phyloP scores from a whole-genome alignment of 1,284 basidiomycete genomes.

The Trametes polyzona region DNA sequence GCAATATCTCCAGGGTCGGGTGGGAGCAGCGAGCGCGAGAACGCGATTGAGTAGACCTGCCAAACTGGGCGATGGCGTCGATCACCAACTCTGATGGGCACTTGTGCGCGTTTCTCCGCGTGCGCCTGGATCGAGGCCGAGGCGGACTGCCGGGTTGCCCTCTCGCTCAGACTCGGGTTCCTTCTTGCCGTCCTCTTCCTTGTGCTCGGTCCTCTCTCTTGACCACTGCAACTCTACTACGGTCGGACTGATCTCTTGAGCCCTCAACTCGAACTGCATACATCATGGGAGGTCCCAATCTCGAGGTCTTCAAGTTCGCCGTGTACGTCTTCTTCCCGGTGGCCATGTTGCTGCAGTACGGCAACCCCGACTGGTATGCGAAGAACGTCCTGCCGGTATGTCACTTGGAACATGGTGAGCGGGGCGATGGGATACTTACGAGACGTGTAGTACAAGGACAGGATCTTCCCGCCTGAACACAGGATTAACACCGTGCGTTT shows the following conservation, averaged over 20 bases:
- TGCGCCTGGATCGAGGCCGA: background rate
- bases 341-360: slow-evolving; percentile 83
- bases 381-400: slow-evolving; percentile 80
- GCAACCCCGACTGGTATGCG: slow-evolving; percentile 89
- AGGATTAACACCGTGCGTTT: slow-evolving; percentile 55
- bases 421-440: background rate
- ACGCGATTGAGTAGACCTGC: background rate
- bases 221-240: background rate
- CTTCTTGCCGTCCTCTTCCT: background rate
- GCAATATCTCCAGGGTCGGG: background rate
- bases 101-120: background rate
- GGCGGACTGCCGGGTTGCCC: background rate
- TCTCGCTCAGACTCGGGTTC: background rate
- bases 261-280: background rate
- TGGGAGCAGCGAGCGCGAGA: background rate
- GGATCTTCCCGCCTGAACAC: slow-evolving; percentile 67
- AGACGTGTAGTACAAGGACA: slow-evolving; percentile 66
- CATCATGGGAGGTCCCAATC: slow-evolving; percentile 76
- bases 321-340: slow-evolving; percentile 91
- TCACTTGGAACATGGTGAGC: slow-evolving; percentile 17
- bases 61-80: background rate
- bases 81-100: slow-evolving; percentile 1
- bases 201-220: background rate
- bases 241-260: background rate
- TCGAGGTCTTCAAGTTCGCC: slow-evolving; percentile 89